These are phyloP conservation scores for Scedosporium apiospermum DNA, from an alignment of 2,329 filamentous ascomycete species.

Conservation along the genomic window DNA sequence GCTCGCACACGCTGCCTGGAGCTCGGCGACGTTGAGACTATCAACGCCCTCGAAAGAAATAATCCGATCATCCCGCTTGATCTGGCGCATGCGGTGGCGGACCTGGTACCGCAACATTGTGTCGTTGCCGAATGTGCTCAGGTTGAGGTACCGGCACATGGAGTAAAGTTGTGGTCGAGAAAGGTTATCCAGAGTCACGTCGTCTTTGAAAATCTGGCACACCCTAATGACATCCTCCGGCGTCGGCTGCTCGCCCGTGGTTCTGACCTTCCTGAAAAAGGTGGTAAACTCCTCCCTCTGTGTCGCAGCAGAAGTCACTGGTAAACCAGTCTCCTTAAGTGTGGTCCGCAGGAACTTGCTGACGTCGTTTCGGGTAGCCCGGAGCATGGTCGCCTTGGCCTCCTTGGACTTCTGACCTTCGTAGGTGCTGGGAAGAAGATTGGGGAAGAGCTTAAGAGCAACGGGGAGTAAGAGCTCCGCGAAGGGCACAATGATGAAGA, in stretches of 20 bases:
- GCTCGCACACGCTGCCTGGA: constrained; percentile 85
- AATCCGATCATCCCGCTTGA: constrained; percentile 93
- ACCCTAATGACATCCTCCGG: constrained; percentile 93
- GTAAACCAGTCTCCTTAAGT: constrained; percentile 84
- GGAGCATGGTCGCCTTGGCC: constrained; percentile 70
- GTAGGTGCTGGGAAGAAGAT: constrained; percentile 93
- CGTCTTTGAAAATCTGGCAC: constrained; percentile 98
- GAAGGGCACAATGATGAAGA: constrained; percentile 95
- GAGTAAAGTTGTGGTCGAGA: constrained; percentile 91
- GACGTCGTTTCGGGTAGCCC: constrained; percentile 86
- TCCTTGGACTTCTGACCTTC: constrained; percentile 88
- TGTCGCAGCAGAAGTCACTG: constrained; percentile 71
- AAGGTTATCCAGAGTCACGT: constrained; percentile 92
- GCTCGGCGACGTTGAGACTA: constrained; percentile 81
- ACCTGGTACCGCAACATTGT: constrained; percentile 96
- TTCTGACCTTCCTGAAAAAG: constrained; percentile 93
- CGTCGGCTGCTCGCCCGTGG: constrained; percentile 83
- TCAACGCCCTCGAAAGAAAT: constrained; percentile 93
- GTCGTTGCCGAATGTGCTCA: constrained; percentile 94
- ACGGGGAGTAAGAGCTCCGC: constrained; percentile 87
- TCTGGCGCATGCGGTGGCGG: constrained; percentile 95
- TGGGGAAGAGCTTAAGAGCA: constrained; percentile 90
- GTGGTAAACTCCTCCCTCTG: constrained; percentile 90
- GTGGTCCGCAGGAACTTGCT: constrained; percentile 84
- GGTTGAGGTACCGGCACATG: constrained; percentile 97